Evolutionary conservation across 2,329 filamentous ascomycete species (phyloP).

Genomic region (Pestalotiopsis sp.): DNA sequence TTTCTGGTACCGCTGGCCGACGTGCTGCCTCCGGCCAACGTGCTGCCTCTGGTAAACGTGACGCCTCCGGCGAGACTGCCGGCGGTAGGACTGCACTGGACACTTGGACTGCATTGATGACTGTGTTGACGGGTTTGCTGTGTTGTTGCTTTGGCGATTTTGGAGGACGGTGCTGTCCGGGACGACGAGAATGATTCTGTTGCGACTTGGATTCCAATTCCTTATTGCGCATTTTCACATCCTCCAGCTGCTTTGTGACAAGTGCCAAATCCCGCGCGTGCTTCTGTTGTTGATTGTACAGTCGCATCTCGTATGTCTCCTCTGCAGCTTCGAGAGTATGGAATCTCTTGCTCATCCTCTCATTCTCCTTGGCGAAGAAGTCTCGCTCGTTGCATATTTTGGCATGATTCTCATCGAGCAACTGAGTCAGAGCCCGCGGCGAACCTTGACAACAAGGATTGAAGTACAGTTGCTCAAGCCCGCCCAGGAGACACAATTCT

Average conservation of each 20-base stretch:
- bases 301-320: constrained; percentile 40
- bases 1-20: not conserved
- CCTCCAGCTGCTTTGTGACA: constrained; percentile 38
- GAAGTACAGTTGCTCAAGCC: constrained; percentile 51
- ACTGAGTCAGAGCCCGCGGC: constrained; percentile 29
- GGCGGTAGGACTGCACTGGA: not conserved
- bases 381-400: constrained; percentile 25
- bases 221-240: constrained; percentile 32
- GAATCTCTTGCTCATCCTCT: constrained; percentile 34
- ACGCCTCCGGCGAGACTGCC: constrained; percentile 1
- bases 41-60: not conserved
- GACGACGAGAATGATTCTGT: constrained; percentile 20
- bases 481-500: constrained; percentile 46
- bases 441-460: constrained; percentile 46
- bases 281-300: constrained; percentile 37
- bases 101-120: not conserved
- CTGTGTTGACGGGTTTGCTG: not conserved
- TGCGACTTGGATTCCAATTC: constrained; percentile 26
- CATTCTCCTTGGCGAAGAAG: constrained; percentile 34
- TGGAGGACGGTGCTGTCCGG: constrained; percentile 10
- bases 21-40: not conserved
- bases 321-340: constrained; percentile 40
- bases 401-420: constrained; percentile 37
- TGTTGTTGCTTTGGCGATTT: not conserved
- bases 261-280: constrained; percentile 34